Base-by-base conservation (phyloP, 164 flowering plant genomes). In the Magnolia kwangsiensis region DNA sequence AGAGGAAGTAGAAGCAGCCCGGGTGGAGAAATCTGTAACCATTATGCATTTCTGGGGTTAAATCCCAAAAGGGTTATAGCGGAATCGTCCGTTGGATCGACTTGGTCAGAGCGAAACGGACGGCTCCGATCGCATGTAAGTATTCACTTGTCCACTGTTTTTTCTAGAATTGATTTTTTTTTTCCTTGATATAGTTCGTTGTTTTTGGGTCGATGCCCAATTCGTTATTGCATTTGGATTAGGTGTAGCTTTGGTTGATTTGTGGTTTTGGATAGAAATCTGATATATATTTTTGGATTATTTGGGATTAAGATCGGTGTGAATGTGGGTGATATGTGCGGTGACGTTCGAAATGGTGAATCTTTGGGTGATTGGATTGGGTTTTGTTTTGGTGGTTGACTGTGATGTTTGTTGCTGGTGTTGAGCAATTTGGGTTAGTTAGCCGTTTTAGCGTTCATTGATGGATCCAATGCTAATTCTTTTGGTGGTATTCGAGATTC, bases 41-140 rank as follows among this genome's bases (percentile, higher is more conserved):
- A 55, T 16, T 55, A 10, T 55, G 61, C 61, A 55, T 55, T 55
- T 55, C 61, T 55, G 61, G 61, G 61, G 19, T 11, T 55, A 11
- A 16, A 55, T 37, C 45, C 45, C 45, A 37, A 5, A 37, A 37
- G 7, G n/a, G 67, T 55, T 72, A 59, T 76, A 37, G 49, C 67
- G 80, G 49, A 78, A 78, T 73, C 68, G 58, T 24, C 77, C 79
- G 8, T 78, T 77, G 73, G 84, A 81, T 72, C 78, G 27, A 65
- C 27, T 20, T 18, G 45, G 45, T 37, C 45, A 37, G 45, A 37
- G 45, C 45, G 45, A 37, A 37, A 37, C 45, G 45, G 21, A 73
- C 51, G 78, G 77, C 72, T 66, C 20, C 51, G n/a, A 45, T 45
- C 21, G 72, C 24, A 70, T 70, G 72, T 70, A 13, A 1, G 23